These are phyloP conservation scores for Malassezia sympodialis DNA, from an alignment of 1,284 basidiomycete genomes.

Conservation along the genomic window DNA sequence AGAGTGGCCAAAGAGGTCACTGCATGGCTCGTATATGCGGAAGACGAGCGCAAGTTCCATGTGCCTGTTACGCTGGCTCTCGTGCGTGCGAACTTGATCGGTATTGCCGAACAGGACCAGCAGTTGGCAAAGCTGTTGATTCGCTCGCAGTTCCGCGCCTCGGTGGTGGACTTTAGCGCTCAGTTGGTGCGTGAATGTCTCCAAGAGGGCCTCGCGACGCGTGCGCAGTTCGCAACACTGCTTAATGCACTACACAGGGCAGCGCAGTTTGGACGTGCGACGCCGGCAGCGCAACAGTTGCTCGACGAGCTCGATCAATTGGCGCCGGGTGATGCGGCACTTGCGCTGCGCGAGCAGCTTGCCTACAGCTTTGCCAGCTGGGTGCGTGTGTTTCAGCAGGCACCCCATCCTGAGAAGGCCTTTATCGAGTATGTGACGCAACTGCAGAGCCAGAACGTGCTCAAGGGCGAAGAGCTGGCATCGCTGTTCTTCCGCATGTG, in stretches of 20 bases:
- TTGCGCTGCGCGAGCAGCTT: slow-evolving; percentile 52
- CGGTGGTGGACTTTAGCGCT: slow-evolving; percentile 70
- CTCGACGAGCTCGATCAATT: slow-evolving; percentile 57
- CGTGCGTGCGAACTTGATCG: slow-evolving; percentile 71
- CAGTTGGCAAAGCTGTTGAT: slow-evolving; percentile 77
- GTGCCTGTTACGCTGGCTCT: slow-evolving; percentile 84
- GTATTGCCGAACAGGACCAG: slow-evolving; percentile 69
- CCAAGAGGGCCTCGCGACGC: slow-evolving; percentile 60
- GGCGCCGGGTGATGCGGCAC: background rate
- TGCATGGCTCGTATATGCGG: slow-evolving; percentile 90
- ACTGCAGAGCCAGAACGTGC: slow-evolving; percentile 86
- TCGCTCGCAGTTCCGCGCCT: slow-evolving; percentile 61
- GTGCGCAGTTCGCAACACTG: slow-evolving; percentile 68
- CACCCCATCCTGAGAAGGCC: slow-evolving; percentile 77
- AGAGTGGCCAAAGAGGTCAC: slow-evolving; percentile 94
- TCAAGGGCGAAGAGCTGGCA: slow-evolving; percentile 90
- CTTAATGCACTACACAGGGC: slow-evolving; percentile 63
- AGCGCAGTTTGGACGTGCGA: slow-evolving; percentile 63
- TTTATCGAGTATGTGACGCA: slow-evolving; percentile 97
- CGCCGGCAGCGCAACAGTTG: slow-evolving; percentile 60
- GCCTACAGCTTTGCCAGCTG: slow-evolving; percentile 64
- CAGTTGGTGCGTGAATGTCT: slow-evolving; percentile 77
- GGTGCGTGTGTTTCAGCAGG: slow-evolving; percentile 87
- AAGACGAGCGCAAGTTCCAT: slow-evolving; percentile 89
- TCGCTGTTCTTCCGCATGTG: slow-evolving; percentile 98